Percentiles rank a stretch among this genome's conserved stretches.
Evolutionary conservation across 2,329 filamentous ascomycete species (phyloP).

Genomic region (Orbilia blumenaviensis): DNA sequence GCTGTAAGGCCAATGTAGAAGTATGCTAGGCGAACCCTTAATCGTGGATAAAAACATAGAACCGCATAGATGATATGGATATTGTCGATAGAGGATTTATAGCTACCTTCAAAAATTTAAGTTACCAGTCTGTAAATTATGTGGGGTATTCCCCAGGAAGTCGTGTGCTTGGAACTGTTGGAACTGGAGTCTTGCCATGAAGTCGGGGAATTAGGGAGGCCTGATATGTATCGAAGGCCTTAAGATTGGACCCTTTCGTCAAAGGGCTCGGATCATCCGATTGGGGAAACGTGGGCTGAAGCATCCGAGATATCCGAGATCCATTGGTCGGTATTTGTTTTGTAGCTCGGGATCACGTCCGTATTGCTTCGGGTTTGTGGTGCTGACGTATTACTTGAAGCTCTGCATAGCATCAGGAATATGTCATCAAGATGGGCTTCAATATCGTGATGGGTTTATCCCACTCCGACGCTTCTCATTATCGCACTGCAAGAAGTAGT

Average conservation of each 20-base stretch:
- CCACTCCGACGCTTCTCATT: not conserved
- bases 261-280: not conserved
- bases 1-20: no score
- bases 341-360: not conserved
- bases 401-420: no score
- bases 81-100: no score
- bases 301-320: slow-evolving; percentile 7
- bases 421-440: not conserved
- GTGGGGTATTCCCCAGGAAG: no score
- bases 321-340: not conserved
- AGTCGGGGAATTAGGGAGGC: not conserved
- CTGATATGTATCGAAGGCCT: slow-evolving; percentile 6
- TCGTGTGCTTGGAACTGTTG: not conserved
- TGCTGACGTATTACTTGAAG: slow-evolving; percentile 11
- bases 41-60: no score
- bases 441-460: not conserved
- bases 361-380: not conserved
- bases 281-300: not conserved
- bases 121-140: no score
- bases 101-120: no score
- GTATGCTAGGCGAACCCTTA: no score
- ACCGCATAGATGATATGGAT: no score
- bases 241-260: not conserved
- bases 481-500: not conserved
- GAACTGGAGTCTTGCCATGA: not conserved